Evolutionary conservation across 768 basidiomycete species (phyloP), one percentile per base, ranked within the genome.

Genomic region (Stropharia rugosoannulata): DNA sequence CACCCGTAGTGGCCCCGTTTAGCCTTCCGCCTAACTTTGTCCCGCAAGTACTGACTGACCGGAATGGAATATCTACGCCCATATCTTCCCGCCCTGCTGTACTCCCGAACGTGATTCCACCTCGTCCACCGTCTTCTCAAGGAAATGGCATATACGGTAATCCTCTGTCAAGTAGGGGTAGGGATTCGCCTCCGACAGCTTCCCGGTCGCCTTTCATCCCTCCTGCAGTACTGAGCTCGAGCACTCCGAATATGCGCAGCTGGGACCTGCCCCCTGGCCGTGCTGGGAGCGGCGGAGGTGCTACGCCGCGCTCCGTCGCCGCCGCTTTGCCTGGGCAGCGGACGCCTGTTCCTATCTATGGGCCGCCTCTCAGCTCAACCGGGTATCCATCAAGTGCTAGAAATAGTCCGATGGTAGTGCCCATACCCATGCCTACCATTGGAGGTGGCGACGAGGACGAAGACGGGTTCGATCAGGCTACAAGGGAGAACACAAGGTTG

Each of bases 401-500:
- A 54, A 50, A 47, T 19, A 39, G 47, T 37, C 43, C 61, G 12
- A 49, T 49, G 36, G 39, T 47, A 32, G 6, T 32, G 25, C 50
- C 60, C 12, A 50, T 56, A 43, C 37, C 35, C 4, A 53, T 49
- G 13, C 44, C 49, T 12, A 47, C 44, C 12, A 60, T 61, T 12
- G 64, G 62, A 8, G 54, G 61, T 3, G 61, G 57, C 19, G 56
- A 67, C 35, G 60, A 64, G 4, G 54, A 62, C 4, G 61, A 58
- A 12, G 54, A 67, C 35, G 60, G 57, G 16, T 61, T 67, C 35
- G 66, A 67, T 49, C 57, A 55, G 11, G 51, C 61, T 13, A 67
- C 66, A 42, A 38, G 48, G 5, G 47, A 60, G 29, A 67, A 67
- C 51, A 67, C 66, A 40, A 52, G 52, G 38, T 16, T 62, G 49